phyloP scores from a whole-genome alignment of 75 land plant species.

The Cunninghamia lanceolata region DNA sequence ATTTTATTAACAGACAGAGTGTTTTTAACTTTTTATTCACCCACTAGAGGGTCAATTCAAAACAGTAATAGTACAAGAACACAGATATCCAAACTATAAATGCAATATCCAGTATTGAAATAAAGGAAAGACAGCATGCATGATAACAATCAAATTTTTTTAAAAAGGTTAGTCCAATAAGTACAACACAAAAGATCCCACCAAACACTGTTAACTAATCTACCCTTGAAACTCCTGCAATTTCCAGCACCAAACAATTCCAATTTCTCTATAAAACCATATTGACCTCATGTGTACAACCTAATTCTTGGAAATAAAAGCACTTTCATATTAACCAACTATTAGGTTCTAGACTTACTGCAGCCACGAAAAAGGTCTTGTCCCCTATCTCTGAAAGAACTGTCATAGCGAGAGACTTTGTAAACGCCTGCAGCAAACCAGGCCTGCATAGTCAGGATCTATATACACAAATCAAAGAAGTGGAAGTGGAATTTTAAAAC shows the following conservation, averaged over 20 bases:
- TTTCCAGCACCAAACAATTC: not conserved
- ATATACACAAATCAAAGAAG: not conserved
- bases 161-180: not conserved
- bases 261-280: not conserved
- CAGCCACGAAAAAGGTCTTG: slow-evolving; percentile 94
- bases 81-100: not conserved
- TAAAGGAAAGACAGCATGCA: not conserved
- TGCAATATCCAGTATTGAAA: not conserved
- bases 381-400: slow-evolving; percentile 95
- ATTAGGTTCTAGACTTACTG: slow-evolving; percentile 38
- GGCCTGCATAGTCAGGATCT: not conserved
- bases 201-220: not conserved
- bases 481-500: not conserved
- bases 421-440: slow-evolving; percentile 56
- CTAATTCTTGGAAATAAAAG: not conserved
- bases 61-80: not conserved
- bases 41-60: not conserved
- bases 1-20: not conserved
- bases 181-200: not conserved
- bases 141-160: not conserved
- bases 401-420: slow-evolving; percentile 90
- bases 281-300: not conserved
- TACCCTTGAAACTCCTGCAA: not conserved
- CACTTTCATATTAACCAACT: not conserved
- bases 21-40: not conserved